Evolutionary conservation across 202 grass and related monocot species (phyloP).

Genomic region (Panicum virgatum): DNA sequence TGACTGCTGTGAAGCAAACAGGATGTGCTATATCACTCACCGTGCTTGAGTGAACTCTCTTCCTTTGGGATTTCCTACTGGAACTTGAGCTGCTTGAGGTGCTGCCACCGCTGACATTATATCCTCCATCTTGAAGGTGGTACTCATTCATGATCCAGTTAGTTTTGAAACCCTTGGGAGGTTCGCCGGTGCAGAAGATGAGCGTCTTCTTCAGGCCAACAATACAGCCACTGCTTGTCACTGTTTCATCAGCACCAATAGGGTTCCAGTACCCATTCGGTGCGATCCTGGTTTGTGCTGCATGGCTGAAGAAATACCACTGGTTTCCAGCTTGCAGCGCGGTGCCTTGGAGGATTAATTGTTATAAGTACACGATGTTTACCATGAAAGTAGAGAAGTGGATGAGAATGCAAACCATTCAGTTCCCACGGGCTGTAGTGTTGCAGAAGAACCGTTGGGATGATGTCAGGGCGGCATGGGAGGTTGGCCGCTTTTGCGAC

Average conservation of each 20-base stretch:
- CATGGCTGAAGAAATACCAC: conserved; percentile 73
- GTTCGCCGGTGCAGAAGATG: conserved; percentile 59
- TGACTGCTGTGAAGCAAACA: neutral
- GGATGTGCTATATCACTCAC: conserved; percentile 34
- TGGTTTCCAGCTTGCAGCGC: conserved; percentile 66
- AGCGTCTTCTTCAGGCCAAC: conserved; percentile 74
- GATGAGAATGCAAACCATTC: conserved; percentile 41
- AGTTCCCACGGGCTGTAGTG: conserved; percentile 77
- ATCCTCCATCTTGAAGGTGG: conserved; percentile 57
- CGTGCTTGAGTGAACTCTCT: conserved; percentile 51
- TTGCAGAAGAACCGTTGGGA: conserved; percentile 59
- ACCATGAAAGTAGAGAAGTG: neutral
- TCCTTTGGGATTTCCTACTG: conserved; percentile 40
- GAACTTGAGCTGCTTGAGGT: conserved; percentile 25
- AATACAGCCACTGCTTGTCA: conserved; percentile 36
- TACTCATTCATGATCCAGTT: conserved; percentile 93
- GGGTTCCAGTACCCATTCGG: conserved; percentile 61
- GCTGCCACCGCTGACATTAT: neutral
- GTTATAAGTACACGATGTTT: neutral
- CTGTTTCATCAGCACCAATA: conserved; percentile 50
- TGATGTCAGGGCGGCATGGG: conserved; percentile 71
- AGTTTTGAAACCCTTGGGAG: conserved; percentile 60
- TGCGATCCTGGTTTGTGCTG: conserved; percentile 45
- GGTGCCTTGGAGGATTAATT: conserved; percentile 47
- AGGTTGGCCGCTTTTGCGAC: conserved; percentile 56